Evolutionary conservation across 306 rosid genomes (phyloP).

Genomic region (Quercus dentata): DNA sequence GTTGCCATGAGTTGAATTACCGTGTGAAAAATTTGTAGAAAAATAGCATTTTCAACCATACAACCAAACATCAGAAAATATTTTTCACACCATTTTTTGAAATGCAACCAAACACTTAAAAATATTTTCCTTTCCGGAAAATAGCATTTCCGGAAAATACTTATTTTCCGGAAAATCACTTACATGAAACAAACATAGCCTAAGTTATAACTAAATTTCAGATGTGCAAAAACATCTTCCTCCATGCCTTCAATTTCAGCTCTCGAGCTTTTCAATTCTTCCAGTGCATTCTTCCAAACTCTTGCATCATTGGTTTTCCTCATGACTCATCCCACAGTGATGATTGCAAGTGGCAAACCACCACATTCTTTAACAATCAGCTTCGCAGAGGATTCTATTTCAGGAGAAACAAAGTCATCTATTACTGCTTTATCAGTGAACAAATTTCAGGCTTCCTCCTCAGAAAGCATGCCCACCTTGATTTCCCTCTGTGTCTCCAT

Average conservation of each 20-base stretch:
- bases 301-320: conserved; percentile 23
- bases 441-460: conserved; percentile 17
- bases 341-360: conserved; percentile 22
- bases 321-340: conserved; percentile 27
- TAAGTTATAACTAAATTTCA: conserved; percentile 14
- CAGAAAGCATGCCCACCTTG: conserved; percentile 10
- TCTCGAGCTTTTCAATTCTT: conserved; percentile 13
- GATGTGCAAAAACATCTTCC: conserved; percentile 18
- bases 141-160: no score
- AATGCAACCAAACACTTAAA: no score
- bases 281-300: conserved; percentile 29
- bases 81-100: no score
- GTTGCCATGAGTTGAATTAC: no score
- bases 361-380: conserved; percentile 10
- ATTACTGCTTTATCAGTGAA: conserved; percentile 20
- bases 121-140: no score
- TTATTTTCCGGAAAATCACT: no score
- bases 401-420: conserved; percentile 8
- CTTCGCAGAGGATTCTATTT: conserved; percentile 2
- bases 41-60: no score
- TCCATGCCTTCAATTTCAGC: conserved; percentile 22
- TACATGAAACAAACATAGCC: no score
- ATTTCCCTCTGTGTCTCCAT: conserved; percentile 23
- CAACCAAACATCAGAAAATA: no score
- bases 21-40: no score